phyloP scores from a whole-genome alignment of 345 rosid genomes.

The Salix koriyanagi region DNA sequence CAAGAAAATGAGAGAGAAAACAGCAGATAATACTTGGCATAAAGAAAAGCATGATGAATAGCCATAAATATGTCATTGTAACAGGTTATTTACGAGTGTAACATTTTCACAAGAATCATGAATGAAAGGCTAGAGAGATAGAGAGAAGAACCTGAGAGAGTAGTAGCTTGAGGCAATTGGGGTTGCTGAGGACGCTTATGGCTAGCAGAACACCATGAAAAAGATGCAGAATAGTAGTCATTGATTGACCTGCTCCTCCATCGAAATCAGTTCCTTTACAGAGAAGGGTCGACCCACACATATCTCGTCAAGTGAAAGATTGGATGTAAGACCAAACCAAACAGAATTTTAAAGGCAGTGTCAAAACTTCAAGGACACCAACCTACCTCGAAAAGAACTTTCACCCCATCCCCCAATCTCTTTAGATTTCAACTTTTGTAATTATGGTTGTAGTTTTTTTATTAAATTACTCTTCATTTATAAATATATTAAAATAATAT shows the following conservation, averaged over 20 bases:
- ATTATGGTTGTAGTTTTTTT: no score
- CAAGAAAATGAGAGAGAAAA: not conserved
- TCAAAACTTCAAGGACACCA: conserved; percentile 4
- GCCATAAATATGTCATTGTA: not conserved
- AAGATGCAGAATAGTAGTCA: not conserved
- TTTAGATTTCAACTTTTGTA: not conserved
- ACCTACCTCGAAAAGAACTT: not conserved
- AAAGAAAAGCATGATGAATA: not conserved
- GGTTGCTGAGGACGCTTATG: conserved; percentile 37
- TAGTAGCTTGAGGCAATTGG: conserved; percentile 46
- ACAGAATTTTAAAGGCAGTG: not conserved
- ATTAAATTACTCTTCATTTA: no score
- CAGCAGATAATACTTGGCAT: not conserved
- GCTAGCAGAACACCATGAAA: conserved; percentile 40
- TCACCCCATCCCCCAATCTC: not conserved
- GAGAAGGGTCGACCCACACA: not conserved
- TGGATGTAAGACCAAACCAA: not conserved
- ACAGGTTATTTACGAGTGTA: no score
- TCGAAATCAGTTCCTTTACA: not conserved
- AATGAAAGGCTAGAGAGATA: not conserved
- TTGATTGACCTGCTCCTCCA: conserved; percentile 11
- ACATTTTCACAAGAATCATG: not conserved
- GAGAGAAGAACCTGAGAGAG: conserved; percentile 31
- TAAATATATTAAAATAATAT: no score
- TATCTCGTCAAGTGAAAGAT: not conserved